Conservation (phyloP, 306 rosid genomes). For the Sicyos baderoa region DNA sequence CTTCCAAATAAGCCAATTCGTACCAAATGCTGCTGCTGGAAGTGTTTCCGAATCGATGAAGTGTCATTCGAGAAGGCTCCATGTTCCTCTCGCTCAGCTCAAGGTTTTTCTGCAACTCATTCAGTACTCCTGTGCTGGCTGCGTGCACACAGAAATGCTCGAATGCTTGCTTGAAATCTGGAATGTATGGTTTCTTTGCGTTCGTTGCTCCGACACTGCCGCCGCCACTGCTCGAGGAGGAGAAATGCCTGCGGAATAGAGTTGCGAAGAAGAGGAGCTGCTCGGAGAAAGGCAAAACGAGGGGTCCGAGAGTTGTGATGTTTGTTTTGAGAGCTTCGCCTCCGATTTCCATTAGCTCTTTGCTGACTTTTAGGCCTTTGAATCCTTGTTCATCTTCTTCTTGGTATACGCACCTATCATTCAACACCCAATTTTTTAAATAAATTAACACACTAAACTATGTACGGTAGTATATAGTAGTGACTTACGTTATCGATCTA, state of each 20-base stretch:
- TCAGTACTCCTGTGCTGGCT: constrained; percentile 64
- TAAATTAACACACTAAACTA: too few relatives aligned
- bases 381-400: constrained; percentile 76
- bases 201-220: constrained; percentile 23
- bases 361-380: constrained; percentile 85
- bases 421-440: background rate
- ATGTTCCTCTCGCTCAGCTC: constrained; percentile 72
- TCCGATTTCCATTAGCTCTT: constrained; percentile 75
- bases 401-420: constrained; percentile 72
- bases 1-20: constrained; percentile 84
- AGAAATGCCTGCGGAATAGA: constrained; percentile 58
- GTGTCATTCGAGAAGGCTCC: constrained; percentile 82
- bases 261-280: constrained; percentile 74
- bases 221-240: constrained; percentile 31
- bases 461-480: background rate
- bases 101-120: constrained; percentile 79
- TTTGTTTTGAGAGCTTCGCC: constrained; percentile 94
- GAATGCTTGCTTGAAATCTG: constrained; percentile 83
- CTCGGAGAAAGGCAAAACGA: constrained; percentile 83
- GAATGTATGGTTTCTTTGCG: constrained; percentile 68
- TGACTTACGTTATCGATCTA: background rate
- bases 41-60: constrained; percentile 86
- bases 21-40: constrained; percentile 98
- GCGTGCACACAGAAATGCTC: constrained; percentile 93
- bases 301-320: constrained; percentile 87